Evolutionary conservation across 768 basidiomycete genomes (phyloP).

Genomic region (Paxillus involutus): DNA sequence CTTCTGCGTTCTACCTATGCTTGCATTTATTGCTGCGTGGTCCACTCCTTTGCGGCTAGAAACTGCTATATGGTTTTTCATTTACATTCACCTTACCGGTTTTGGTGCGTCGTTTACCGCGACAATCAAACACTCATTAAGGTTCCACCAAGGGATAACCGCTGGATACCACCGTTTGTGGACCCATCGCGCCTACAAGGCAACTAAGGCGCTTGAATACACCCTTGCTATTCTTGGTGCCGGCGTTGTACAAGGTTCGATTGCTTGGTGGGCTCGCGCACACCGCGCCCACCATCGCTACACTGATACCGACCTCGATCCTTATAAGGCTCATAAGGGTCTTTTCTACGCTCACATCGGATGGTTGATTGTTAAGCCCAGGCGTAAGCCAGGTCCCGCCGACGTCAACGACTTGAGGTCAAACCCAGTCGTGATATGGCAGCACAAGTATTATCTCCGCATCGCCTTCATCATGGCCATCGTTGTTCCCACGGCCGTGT

Average conservation of each 20-base stretch:
- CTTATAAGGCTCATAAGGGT: conserved; percentile 86
- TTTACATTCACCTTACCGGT: conserved; percentile 72
- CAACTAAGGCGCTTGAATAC: conserved; percentile 80
- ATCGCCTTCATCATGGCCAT: conserved; percentile 69
- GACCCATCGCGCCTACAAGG: conserved; percentile 93
- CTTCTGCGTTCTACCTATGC: conserved; percentile 65
- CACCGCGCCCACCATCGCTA: conserved; percentile 95
- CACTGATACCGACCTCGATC: conserved; percentile 93
- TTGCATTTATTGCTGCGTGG: conserved; percentile 68
- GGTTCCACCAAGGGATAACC: conserved; percentile 54
- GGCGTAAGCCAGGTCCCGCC: conserved; percentile 80
- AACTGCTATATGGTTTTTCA: conserved; percentile 59
- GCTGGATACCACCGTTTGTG: conserved; percentile 94
- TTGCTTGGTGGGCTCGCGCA: conserved; percentile 96
- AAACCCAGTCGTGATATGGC: conserved; percentile 78
- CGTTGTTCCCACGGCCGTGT: conserved; percentile 55
- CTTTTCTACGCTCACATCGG: conserved; percentile 82
- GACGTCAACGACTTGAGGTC: conserved; percentile 82
- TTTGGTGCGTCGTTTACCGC: conserved; percentile 50
- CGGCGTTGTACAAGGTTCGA: conserved; percentile 90
- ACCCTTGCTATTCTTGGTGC: conserved; percentile 79
- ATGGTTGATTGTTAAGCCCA: conserved; percentile 89
- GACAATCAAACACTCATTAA: not conserved
- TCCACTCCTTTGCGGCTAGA: conserved; percentile 61
- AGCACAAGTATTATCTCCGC: conserved; percentile 71